phyloP scores from a whole-genome alignment of 164 flowering plant genomes.

The Vitis amurensis region DNA sequence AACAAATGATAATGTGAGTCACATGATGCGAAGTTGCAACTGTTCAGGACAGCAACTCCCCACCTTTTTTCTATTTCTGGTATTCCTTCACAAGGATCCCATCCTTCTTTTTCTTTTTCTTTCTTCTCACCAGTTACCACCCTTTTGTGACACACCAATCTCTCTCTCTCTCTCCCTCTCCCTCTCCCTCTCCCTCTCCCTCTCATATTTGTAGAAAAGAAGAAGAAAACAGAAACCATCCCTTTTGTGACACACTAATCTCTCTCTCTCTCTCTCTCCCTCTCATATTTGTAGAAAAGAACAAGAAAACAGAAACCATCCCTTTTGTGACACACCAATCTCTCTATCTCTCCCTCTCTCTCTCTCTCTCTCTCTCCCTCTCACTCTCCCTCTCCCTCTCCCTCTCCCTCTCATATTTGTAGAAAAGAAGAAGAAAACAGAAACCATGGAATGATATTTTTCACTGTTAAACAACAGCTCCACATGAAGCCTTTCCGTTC shows the following conservation, averaged over 20 bases:
- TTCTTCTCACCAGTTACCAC: background rate
- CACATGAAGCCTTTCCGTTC: too few relatives aligned
- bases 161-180: background rate
- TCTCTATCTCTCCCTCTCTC: too few relatives aligned
- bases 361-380: background rate
- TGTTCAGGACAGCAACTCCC: background rate
- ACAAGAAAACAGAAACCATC: too few relatives aligned
- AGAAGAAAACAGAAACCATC: background rate
- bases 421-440: too few relatives aligned
- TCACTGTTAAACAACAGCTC: too few relatives aligned
- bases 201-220: too few relatives aligned
- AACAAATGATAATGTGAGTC: conserved; percentile 2
- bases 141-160: background rate
- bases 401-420: too few relatives aligned
- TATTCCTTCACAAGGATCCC: conserved; percentile 16
- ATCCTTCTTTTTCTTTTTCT: background rate
- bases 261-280: background rate
- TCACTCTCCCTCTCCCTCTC: background rate
- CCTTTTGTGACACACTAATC: background rate
- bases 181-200: too few relatives aligned
- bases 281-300: too few relatives aligned
- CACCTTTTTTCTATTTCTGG: background rate
- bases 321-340: too few relatives aligned
- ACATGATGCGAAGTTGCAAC: conserved; percentile 20
- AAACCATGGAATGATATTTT: too few relatives aligned